Evolutionary conservation across 768 basidiomycete species (phyloP), one percentile per base, ranked within the genome.

Genomic region (Suillus weaverae): DNA sequence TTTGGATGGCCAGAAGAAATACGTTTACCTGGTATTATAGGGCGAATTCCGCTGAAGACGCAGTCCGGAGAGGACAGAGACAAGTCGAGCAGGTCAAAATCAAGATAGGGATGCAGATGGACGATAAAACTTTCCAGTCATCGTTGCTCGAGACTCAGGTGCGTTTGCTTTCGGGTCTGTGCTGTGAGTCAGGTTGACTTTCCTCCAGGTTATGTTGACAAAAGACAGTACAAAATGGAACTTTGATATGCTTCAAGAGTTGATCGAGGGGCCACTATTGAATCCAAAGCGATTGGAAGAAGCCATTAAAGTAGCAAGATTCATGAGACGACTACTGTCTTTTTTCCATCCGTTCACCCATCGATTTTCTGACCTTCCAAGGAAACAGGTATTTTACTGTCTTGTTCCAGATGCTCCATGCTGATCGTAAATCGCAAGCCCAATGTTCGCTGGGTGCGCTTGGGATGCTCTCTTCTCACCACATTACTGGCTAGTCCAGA

Each of bases 281-380:
- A 97, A 95, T 70, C 89, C 94, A 2, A 93, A 93, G 72, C 83
- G 97, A 43, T 84, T 99, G 74, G 97, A 99, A 72, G 97, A 99
- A 77, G 94, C 94, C 3, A 92, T 97, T 72, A 91, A 89, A 72
- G 94, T 89, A 16, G 89, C 92, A 14, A 88, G 92, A 68, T 97
- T 96, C 69, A 88, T 97, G 63, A 86, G 91, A n/a, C 83, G 94
- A 39, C 79, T 99, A n/a, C 89, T 97, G 83, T 84, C 88, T 0
- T 99, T 99, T 80, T 98, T 91, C 73, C 91, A 97, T 72, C 97
- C 97, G 1, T 91, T 93, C 73, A 89, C 81, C 63, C 90, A 90
- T 75, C 87, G 92, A 18, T 99, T 97, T 76, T 91, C 92, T 4
- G 90, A 94, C 69, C 82, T 98, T 71, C 84, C 85, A 30, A 85